phyloP scores from a whole-genome alignment of 768 basidiomycete species.

The Trametes elegans region DNA sequence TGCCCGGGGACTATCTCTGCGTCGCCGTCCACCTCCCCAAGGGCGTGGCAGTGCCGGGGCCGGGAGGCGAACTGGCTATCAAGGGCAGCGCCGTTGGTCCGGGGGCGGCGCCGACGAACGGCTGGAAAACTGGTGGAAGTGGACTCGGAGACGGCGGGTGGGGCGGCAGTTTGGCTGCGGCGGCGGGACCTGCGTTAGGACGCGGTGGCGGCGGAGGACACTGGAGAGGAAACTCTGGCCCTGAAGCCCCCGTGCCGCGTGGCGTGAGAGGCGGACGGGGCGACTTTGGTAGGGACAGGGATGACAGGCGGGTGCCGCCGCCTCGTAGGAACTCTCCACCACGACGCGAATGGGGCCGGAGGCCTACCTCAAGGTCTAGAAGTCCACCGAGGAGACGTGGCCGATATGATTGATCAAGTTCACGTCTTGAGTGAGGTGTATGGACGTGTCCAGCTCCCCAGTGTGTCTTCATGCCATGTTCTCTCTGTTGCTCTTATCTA shows the following conservation, averaged over 20 bases:
- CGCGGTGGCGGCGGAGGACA: slow-evolving; percentile 62
- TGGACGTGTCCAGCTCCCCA: background rate
- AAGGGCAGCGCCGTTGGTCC: slow-evolving; percentile 44
- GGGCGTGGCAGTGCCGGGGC: slow-evolving; percentile 40
- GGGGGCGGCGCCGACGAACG: slow-evolving; percentile 35
- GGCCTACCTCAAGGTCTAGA: slow-evolving; percentile 38
- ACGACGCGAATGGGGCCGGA: slow-evolving; percentile 31
- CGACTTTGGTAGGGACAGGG: slow-evolving; percentile 27
- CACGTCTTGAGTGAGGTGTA: background rate
- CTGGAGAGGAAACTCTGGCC: slow-evolving; percentile 72
- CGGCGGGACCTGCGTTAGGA: slow-evolving; percentile 35
- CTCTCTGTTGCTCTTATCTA: background rate
- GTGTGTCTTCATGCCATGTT: background rate
- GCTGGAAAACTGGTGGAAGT: slow-evolving; percentile 34
- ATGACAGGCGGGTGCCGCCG: slow-evolving; percentile 16
- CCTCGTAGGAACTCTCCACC: slow-evolving; percentile 23
- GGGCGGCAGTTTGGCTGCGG: slow-evolving; percentile 38
- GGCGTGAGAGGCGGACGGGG: slow-evolving; percentile 46
- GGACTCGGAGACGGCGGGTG: slow-evolving; percentile 46
- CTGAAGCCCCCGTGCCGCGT: slow-evolving; percentile 36
- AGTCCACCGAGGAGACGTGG: slow-evolving; percentile 40
- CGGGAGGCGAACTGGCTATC: slow-evolving; percentile 49
- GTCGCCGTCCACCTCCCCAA: slow-evolving; percentile 77
- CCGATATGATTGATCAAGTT: slow-evolving; percentile 19
- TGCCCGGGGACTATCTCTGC: slow-evolving; percentile 78